Evolutionary conservation across 306 rosid species (phyloP), one percentile per base, ranked within the genome.

Genomic region (Argentina anserina): DNA sequence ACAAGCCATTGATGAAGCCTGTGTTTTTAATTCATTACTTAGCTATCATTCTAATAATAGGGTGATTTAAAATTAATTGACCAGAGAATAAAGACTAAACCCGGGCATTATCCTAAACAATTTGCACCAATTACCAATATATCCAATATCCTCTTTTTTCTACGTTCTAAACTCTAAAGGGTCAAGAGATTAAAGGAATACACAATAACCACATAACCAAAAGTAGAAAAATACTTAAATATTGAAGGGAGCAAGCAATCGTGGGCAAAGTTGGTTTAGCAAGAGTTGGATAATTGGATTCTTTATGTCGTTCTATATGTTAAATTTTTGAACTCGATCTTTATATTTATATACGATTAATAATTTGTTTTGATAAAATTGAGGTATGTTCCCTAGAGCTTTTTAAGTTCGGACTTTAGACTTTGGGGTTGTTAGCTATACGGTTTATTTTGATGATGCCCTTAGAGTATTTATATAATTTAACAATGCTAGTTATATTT

Each of bases 81-180:
- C 3, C 20, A 68, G 37, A 64, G 60, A 28, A 37, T 45, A 67
- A n/a, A 9, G 21, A 40, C 70, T 7, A 58, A 29, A 31, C 58
- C 49, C 25, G 49, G 31, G 40, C 20, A 52, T 34, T 43, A 7
- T 2, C 47, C 23, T 56, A 26, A 56, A 34, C 64, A 23, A 70
- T 52, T 70, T 75, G 72, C 58, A 80, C 68, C 79, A 64, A 70
- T n/a, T n/a, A n/a, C n/a, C n/a, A n/a, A n/a, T n/a, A n/a, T n/a
- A n/a, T 75, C 68, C 49, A 62, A 61, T 12, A 26, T 45, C 49
- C 26, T 52, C 29, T 55, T 64, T 14, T 14, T 41, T 41, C 58
- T 7, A 20, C 39, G 29, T 52, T 43, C 47, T 70, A 28, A 21
- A n/a, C n/a, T n/a, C n/a, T n/a, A n/a, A 43, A 25, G 31, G 34